These are phyloP conservation scores for Cryphonectria nitschkei DNA, from an alignment of 2,329 filamentous ascomycete species.

Conservation along the genomic window DNA sequence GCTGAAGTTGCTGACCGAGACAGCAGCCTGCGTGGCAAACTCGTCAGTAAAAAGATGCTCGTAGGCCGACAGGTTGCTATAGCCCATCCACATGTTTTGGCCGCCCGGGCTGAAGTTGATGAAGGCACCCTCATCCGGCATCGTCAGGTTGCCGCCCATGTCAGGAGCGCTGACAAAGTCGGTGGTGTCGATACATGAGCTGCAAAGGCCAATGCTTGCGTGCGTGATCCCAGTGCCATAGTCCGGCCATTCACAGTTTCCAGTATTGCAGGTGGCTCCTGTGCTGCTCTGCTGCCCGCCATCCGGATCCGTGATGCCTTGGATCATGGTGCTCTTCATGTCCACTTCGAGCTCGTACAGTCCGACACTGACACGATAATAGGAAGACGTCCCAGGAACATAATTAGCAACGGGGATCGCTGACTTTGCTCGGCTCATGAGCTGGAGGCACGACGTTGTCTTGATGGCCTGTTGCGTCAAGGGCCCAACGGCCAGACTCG, in stretches of 20 bases:
- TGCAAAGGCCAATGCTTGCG: slow-evolving; percentile 36
- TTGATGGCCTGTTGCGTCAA: slow-evolving; percentile 39
- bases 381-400: slow-evolving; percentile 22
- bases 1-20: slow-evolving; percentile 32
- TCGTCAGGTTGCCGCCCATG: slow-evolving; percentile 27
- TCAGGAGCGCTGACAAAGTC: slow-evolving; percentile 25
- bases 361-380: slow-evolving; percentile 32
- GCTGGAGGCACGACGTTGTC: slow-evolving; percentile 31
- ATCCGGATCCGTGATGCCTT: slow-evolving; percentile 35
- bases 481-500: slow-evolving; percentile 37
- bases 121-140: slow-evolving; percentile 32
- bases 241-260: slow-evolving; percentile 34
- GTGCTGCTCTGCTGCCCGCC: slow-evolving; percentile 33
- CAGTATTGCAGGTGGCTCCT: slow-evolving; percentile 31
- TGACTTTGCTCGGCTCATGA: slow-evolving; percentile 23
- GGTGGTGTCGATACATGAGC: slow-evolving; percentile 34
- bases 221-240: slow-evolving; percentile 32
- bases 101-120: slow-evolving; percentile 25
- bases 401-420: slow-evolving; percentile 23
- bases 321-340: slow-evolving; percentile 39
- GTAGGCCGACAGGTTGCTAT: slow-evolving; percentile 31
- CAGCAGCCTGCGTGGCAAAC: slow-evolving; percentile 23
- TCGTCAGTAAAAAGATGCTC: slow-evolving; percentile 28
- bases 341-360: slow-evolving; percentile 34
- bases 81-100: slow-evolving; percentile 29